Percentiles rank a stretch among this genome's conserved stretches.
phyloP scores from a whole-genome alignment of 169 alveolate genomes.

The Ichthyophthirius multifiliis region DNA sequence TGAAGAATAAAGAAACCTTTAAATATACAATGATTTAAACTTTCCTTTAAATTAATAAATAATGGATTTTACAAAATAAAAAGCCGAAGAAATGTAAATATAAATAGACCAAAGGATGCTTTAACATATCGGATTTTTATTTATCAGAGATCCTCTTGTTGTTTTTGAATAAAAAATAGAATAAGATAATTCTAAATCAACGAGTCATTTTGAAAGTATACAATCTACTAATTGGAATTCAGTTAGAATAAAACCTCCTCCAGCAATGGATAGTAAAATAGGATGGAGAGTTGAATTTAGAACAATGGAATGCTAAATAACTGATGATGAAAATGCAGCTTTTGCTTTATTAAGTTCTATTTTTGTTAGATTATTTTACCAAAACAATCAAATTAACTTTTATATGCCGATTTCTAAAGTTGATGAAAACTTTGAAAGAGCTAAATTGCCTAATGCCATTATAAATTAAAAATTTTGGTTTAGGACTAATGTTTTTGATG shows the following conservation, averaged over 20 bases:
- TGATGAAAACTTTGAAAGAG: slow-evolving; percentile 90
- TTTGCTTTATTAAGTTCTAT: slow-evolving; percentile 76
- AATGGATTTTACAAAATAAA: slow-evolving; percentile 26
- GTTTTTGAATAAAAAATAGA: slow-evolving; percentile 69
- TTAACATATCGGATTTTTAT: slow-evolving; percentile 86
- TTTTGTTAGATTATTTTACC: slow-evolving; percentile 67
- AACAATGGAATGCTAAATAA: slow-evolving; percentile 93
- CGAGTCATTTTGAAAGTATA: slow-evolving; percentile 92
- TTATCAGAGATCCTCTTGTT: slow-evolving; percentile 94
- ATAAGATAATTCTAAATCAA: slow-evolving; percentile 42
- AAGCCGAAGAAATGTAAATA: slow-evolving; percentile 27
- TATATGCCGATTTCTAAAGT: slow-evolving; percentile 91
- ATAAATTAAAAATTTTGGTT: slow-evolving; percentile 83
- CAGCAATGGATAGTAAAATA: slow-evolving; percentile 54
- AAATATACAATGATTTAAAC: slow-evolving; percentile 81
- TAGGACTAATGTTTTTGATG: slow-evolving; percentile 57
- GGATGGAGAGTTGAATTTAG: slow-evolving; percentile 97
- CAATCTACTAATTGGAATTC: slow-evolving; percentile 97
- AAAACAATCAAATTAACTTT: slow-evolving; percentile 77
- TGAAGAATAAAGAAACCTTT: slow-evolving; percentile 57
- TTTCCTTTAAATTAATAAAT: slow-evolving; percentile 73
- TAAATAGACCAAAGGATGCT: slow-evolving; percentile 89
- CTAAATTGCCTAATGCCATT: slow-evolving; percentile 83
- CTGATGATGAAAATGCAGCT: slow-evolving; percentile 93
- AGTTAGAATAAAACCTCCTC: slow-evolving; percentile 96